Conservation (phyloP, 2,329 filamentous ascomycete genomes). For the Graphiopsis chlorocephala region DNA sequence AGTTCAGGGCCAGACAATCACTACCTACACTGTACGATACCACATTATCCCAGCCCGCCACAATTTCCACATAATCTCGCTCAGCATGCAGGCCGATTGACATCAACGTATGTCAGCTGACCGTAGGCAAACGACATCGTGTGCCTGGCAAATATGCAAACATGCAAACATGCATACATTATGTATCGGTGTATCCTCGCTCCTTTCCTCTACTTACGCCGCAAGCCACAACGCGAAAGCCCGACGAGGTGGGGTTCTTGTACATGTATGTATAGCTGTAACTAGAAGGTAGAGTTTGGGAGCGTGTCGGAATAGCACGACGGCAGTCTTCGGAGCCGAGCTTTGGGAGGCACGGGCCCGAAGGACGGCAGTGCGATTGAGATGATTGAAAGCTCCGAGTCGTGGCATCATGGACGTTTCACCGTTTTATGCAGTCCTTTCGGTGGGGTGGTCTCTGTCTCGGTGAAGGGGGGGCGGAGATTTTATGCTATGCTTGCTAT, state of each 20-base stretch:
- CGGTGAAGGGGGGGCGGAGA: neutral
- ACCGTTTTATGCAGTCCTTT: neutral
- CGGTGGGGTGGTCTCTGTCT: neutral
- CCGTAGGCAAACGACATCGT: neutral
- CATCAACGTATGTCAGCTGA: neutral
- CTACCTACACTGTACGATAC: neutral
- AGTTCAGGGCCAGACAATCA: neutral
- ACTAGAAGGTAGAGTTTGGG: neutral
- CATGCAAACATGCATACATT: neutral
- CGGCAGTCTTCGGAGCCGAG: constrained; percentile 1
- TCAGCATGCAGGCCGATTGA: too few relatives aligned
- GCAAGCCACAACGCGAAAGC: neutral
- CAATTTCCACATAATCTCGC: neutral
- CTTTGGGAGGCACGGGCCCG: neutral
- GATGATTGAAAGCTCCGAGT: neutral
- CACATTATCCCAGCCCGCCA: neutral
- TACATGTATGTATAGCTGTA: neutral
- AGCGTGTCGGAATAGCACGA: neutral
- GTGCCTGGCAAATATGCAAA: neutral
- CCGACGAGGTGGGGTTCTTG: neutral
- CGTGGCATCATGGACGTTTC: neutral
- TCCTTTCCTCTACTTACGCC: neutral
- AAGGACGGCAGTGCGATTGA: neutral
- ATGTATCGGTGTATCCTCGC: neutral
- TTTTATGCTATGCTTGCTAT: neutral